Evolutionary conservation across 2,329 filamentous ascomycete species (phyloP).

Genomic region (Teratosphaeria epicoccoides): DNA sequence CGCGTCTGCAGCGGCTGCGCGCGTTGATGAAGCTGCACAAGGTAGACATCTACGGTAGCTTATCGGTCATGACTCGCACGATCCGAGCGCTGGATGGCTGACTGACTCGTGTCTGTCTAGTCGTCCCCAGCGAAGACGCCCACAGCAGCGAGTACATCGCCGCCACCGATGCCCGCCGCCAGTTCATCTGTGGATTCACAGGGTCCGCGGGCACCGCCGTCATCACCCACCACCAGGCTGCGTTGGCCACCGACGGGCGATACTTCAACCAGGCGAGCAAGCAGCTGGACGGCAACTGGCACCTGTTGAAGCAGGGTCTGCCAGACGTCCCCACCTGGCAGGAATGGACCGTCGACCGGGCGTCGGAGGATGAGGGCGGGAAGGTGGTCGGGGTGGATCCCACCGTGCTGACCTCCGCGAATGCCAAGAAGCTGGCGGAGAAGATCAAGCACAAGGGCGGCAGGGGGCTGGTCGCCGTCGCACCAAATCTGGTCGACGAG

Average conservation of each 20-base stretch:
- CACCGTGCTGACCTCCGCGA: constrained; percentile 64
- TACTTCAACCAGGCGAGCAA: constrained; percentile 96
- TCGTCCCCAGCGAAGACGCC: constrained; percentile 92
- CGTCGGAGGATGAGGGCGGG: constrained; percentile 41
- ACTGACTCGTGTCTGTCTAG: constrained; percentile 42
- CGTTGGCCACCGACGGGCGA: constrained; percentile 84
- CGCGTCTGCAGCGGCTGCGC: constrained; percentile 65
- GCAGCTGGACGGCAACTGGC: constrained; percentile 87
- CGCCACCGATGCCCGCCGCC: constrained; percentile 82
- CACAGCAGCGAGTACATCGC: constrained; percentile 98
- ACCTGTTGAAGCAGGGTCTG: constrained; percentile 80
- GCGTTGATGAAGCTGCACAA: constrained; percentile 77
- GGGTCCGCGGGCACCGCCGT: constrained; percentile 92
- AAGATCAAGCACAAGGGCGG: constrained; percentile 82
- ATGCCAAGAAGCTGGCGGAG: constrained; percentile 66
- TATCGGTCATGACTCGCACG: too few species aligned
- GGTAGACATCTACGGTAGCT: constrained; percentile 91
- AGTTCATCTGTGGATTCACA: constrained; percentile 86
- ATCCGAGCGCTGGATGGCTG: too few species aligned
- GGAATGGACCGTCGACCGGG: constrained; percentile 83
- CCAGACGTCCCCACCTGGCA: constrained; percentile 95
- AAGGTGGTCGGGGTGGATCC: constrained; percentile 89
- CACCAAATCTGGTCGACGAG: constrained; percentile 76
- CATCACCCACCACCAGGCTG: constrained; percentile 74
- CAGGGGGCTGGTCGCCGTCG: constrained; percentile 60